Evolutionary conservation across 805 yeast genomes (phyloP), one percentile per base, ranked within the genome.

Genomic region (Ogataea kodamae): DNA sequence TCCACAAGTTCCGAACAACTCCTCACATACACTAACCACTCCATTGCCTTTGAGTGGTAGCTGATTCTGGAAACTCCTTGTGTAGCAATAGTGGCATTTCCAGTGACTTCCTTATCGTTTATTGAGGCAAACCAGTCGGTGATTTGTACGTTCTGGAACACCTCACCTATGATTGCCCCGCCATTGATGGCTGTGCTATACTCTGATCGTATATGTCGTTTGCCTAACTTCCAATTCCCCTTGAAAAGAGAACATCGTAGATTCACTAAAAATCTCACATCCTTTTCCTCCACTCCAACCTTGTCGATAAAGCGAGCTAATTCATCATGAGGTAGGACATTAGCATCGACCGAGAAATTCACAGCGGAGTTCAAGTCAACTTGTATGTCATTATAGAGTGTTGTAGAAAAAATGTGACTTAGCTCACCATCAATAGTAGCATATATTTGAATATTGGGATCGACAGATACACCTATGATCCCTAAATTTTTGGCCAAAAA

Each of bases 1-100:
- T 8, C 5, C 15, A 12, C 25, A 5, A 14, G 14, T 13, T 28
- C 18, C 6, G 17, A 21, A 18, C 37, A 33, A 5, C 32, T 32
- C 6, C 9, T 1, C 19, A 26, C 3, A 5, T 25, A 12, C 9
- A 32, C 17, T 6, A 20, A 17, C 36, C 36, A 32, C 16, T 21
- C 24, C 30, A 32, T n/a, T n/a, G n/a, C n/a, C n/a, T n/a, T n/a
- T n/a, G n/a, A n/a, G n/a, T n/a, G n/a, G n/a, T n/a, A n/a, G n/a
- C n/a, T n/a, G n/a, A n/a, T n/a, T n/a, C n/a, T n/a, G n/a, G n/a
- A n/a, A n/a, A n/a, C n/a, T n/a, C 16, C 25, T 5, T 27, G 33
- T 9, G 13, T 9, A 9, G 5, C 13, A 6, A 20, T 11, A 10
- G 15, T 18, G 24, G 17, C 24, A 9, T 7, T 12, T 9, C 22